Conservation (phyloP, 2,329 filamentous ascomycete species). For the Tetracladium maxilliforme region DNA sequence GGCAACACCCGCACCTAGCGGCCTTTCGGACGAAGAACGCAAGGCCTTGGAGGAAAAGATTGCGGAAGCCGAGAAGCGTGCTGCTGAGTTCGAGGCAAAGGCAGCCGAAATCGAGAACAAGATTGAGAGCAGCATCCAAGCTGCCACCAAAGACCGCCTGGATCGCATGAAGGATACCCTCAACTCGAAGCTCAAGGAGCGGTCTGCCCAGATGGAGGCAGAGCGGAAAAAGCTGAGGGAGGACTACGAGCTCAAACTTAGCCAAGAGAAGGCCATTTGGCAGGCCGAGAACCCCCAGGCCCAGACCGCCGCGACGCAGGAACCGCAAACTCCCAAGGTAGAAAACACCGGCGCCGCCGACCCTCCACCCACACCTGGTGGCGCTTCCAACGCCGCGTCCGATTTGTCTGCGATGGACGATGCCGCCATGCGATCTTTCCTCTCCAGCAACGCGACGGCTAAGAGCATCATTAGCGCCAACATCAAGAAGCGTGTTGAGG, state of each 20-base stretch:
- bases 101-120: constrained; percentile 13
- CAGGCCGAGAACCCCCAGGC: constrained; percentile 31
- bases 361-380: no score
- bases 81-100: constrained; percentile 49
- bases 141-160: constrained; percentile 47
- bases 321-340: constrained; percentile 11
- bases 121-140: constrained; percentile 45
- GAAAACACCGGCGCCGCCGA: constrained; percentile 1
- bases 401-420: no score
- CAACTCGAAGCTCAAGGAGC: constrained; percentile 51
- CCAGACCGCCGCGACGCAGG: constrained; percentile 6
- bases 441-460: constrained; percentile 39
- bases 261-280: constrained; percentile 50
- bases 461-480: constrained; percentile 44
- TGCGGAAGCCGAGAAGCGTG: constrained; percentile 41
- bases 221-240: constrained; percentile 36
- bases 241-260: constrained; percentile 31
- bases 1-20: no score
- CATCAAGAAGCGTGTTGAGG: constrained; percentile 55
- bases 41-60: constrained; percentile 48
- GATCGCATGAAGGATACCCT: constrained; percentile 55
- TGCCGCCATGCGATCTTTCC: constrained; percentile 37
- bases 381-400: no score
- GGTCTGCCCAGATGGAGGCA: constrained; percentile 28
- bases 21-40: constrained; percentile 40